These are phyloP conservation scores for Calonectria leucothoes DNA, from an alignment of 2,329 filamentous ascomycete genomes.

Conservation along the genomic window DNA sequence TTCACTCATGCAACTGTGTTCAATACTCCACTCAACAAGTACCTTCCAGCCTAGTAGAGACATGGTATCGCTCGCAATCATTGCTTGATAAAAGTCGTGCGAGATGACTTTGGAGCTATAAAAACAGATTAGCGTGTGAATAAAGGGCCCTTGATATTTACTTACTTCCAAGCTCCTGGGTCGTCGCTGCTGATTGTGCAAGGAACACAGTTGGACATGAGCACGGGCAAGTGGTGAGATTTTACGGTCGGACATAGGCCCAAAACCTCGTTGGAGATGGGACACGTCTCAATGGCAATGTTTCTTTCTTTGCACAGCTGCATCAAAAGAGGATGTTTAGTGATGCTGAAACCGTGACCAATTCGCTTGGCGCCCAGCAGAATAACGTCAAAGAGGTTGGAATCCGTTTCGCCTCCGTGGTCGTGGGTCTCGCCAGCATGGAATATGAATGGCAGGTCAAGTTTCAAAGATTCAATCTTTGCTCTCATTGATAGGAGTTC, in stretches of 20 bases:
- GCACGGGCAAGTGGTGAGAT: neutral
- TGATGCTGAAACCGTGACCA: slow-evolving; percentile 83
- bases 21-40: neutral
- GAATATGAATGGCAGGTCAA: neutral
- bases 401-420: neutral
- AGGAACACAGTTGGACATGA: neutral
- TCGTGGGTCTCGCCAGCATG: neutral
- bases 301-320: slow-evolving; percentile 84
- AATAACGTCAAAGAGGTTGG: slow-evolving; percentile 68
- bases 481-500: neutral
- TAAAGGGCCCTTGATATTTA: no score
- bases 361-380: slow-evolving; percentile 83
- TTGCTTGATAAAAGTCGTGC: neutral
- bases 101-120: neutral
- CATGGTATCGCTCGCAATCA: neutral
- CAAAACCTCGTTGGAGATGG: neutral
- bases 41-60: neutral
- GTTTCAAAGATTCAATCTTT: neutral
- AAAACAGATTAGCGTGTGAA: neutral
- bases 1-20: neutral
- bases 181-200: neutral
- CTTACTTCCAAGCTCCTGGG: neutral
- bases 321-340: slow-evolving; percentile 85
- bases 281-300: slow-evolving; percentile 76
- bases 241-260: neutral